Evolutionary conservation across 148 eudicot species (phyloP), one percentile per base, ranked within the genome.

Genomic region (Polygonum maritimum): DNA sequence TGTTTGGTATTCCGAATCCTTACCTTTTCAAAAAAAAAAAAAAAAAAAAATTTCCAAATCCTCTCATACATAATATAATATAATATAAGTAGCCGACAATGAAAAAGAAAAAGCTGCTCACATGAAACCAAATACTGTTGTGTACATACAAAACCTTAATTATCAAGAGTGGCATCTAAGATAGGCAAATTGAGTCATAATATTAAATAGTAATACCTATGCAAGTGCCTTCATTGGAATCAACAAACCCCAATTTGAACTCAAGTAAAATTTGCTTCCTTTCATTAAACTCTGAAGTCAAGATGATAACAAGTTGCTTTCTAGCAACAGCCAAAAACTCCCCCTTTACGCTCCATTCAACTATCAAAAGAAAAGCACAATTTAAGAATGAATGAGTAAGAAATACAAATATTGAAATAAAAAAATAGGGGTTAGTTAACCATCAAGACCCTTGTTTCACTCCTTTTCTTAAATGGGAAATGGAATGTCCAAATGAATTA

Each of bases 261-360:
- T 87, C 85, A 79, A 95, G 83, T 54, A 71, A 74, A 65, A 92
- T 83, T 60, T 84, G 84, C 78, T 81, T 54, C 73, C 82, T 81
- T 83, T 87, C 88, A 82, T 86, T 78, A 49, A 95, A 86, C 48
- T 88, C 79, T 76, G 90, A 82, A 40, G 99, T 87, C 73, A 88
- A 69, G 79, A 92, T 84, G 79, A 82, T 86, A 77, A 95, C 85
- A 60, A 75, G 51, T 48, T 84, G 86, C 75, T 89, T 86, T 73
- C 80, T 87, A 48, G 91, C 93, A 80, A 91, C 86, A 80, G 91
- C 96, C 76, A 95, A 35, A 76, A 79, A 84, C 69, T 82, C 80
- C 38, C 91, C 96, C 67, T 85, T 84, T 48, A 75, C 75, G 78
- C 94, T 91, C 94, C 92, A 89, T 51, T 85, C 96, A 88, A 95